Conservation (phyloP, 352 stramenopile genomes). For the Phytophthora citricola region DNA sequence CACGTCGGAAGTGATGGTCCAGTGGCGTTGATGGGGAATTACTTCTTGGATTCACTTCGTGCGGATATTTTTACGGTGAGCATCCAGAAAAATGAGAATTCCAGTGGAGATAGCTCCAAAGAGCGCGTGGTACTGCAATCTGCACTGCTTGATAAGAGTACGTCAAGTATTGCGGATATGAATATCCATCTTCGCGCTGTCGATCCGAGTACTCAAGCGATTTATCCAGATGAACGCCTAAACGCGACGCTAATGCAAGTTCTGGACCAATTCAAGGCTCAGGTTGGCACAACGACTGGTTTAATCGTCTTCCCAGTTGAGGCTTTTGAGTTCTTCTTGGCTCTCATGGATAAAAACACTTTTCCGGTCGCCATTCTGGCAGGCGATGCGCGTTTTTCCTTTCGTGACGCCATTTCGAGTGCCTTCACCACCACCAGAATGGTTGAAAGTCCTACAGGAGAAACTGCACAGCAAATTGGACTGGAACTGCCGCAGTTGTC, state of each 20-base stretch:
- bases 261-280: slow-evolving; percentile 31
- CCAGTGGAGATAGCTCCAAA: neutral
- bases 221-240: slow-evolving; percentile 49
- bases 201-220: slow-evolving; percentile 25
- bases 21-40: slow-evolving; percentile 84
- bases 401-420: slow-evolving; percentile 64
- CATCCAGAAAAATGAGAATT: slow-evolving; percentile 2
- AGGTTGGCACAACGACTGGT: slow-evolving; percentile 31
- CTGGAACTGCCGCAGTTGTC: slow-evolving; percentile 79
- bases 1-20: slow-evolving; percentile 54
- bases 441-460: slow-evolving; percentile 2
- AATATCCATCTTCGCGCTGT: slow-evolving; percentile 43
- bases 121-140: slow-evolving; percentile 38
- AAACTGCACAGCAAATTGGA: slow-evolving; percentile 10
- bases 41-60: slow-evolving; percentile 82
- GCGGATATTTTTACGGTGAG: slow-evolving; percentile 70
- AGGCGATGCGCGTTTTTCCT: slow-evolving; percentile 73
- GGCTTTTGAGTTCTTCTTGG: slow-evolving; percentile 60
- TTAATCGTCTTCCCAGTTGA: slow-evolving; percentile 78
- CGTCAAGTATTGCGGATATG: slow-evolving; percentile 59
- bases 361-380: slow-evolving; percentile 48
- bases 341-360: slow-evolving; percentile 29
- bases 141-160: slow-evolving; percentile 49
- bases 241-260: slow-evolving; percentile 52
- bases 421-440: slow-evolving; percentile 43